Percentiles rank a stretch among this genome's conserved stretches.
Conservation (phyloP, 495 filamentous ascomycete species). For the Podospora didyma region DNA sequence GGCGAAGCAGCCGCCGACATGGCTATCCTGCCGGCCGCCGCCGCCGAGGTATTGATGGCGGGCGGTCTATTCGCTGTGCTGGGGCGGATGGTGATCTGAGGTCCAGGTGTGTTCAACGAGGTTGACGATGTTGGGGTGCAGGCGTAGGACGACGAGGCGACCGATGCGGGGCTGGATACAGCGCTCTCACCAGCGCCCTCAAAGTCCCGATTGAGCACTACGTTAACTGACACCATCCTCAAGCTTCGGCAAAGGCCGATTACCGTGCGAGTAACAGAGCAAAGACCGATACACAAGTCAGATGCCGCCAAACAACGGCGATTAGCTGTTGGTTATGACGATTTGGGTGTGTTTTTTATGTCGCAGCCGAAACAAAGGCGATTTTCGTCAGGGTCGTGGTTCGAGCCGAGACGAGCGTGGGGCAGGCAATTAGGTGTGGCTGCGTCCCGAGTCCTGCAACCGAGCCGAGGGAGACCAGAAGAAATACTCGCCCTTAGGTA, state of each 20-base stretch:
- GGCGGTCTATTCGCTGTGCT: slow-evolving; percentile 19
- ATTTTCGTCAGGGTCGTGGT: slow-evolving; percentile 6
- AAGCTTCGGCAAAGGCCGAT: background rate
- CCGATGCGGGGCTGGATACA: slow-evolving; percentile 25
- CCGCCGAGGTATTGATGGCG: slow-evolving; percentile 9
- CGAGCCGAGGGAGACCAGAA: too few species aligned
- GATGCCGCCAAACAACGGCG: too few species aligned
- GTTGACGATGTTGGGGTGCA: slow-evolving; percentile 19
- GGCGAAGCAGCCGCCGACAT: slow-evolving; percentile 23
- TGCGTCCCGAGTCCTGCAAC: too few species aligned
- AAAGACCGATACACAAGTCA: too few species aligned
- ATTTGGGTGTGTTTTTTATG: too few species aligned
- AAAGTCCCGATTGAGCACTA: slow-evolving; percentile 5
- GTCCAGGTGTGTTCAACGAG: slow-evolving; percentile 12
- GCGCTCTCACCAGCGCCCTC: slow-evolving; percentile 17
- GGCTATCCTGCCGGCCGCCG: slow-evolving; percentile 18
- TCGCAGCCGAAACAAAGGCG: slow-evolving; percentile 1
- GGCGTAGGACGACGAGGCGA: slow-evolving; percentile 20
- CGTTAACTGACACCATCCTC: background rate
- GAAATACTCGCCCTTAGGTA: too few species aligned
- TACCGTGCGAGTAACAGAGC: too few species aligned
- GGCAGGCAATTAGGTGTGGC: background rate
- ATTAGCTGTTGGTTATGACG: too few species aligned
- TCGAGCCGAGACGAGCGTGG: background rate
- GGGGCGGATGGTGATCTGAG: slow-evolving; percentile 27